These are phyloP conservation scores for Erythrobasidium hasegawianum DNA, from an alignment of 1,284 basidiomycete species.

Conservation along the genomic window DNA sequence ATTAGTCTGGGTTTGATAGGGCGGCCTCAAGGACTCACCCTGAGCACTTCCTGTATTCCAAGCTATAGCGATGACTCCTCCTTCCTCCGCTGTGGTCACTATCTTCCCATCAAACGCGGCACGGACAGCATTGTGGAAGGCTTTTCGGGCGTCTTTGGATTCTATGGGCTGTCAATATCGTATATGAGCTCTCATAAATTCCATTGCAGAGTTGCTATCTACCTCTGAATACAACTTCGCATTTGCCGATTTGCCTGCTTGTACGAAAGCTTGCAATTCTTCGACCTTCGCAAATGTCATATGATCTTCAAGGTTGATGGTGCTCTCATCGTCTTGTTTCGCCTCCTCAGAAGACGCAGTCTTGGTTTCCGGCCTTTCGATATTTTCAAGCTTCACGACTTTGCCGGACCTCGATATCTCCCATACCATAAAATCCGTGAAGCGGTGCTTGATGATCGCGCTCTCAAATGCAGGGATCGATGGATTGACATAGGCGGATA, in stretches of 20 bases:
- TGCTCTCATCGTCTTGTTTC: not conserved
- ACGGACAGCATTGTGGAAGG: conserved; percentile 75
- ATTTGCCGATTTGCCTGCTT: conserved; percentile 4
- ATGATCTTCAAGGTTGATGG: conserved; percentile 10
- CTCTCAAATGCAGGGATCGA: conserved; percentile 64
- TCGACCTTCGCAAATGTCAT: conserved; percentile 6
- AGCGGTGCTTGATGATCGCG: conserved; percentile 89
- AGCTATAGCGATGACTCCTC: conserved; percentile 36
- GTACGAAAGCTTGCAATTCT: conserved; percentile 6
- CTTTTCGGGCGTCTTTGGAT: conserved; percentile 74
- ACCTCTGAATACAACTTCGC: conserved; percentile 15
- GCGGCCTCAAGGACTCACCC: not conserved
- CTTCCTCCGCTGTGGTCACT: conserved; percentile 68
- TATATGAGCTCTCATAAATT: not conserved
- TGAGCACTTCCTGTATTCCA: conserved; percentile 34
- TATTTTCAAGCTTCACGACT: conserved; percentile 70
- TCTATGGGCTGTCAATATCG: conserved; percentile 62
- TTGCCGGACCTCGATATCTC: conserved; percentile 77
- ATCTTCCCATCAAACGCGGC: conserved; percentile 76
- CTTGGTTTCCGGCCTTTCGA: conserved; percentile 58
- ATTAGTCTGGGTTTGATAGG: not conserved
- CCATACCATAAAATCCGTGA: conserved; percentile 89
- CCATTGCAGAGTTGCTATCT: conserved; percentile 4
- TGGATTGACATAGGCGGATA: conserved; percentile 76
- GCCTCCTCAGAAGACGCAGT: not conserved